Conservation (phyloP, 805 yeast species). For the Candida orba region DNA sequence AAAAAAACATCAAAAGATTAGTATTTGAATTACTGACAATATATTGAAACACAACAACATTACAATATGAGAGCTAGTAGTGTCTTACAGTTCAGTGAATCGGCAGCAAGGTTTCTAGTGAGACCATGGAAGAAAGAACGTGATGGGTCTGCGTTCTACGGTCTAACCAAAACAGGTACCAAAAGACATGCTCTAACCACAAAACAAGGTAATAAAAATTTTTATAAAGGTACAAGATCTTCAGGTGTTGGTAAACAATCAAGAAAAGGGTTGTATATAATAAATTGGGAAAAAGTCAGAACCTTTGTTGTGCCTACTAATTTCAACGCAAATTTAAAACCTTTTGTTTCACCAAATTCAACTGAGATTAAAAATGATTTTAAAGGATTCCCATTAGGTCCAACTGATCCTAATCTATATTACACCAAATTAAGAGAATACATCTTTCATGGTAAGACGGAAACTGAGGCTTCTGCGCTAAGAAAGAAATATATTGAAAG, state of each 20-base stretch:
- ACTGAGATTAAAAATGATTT: slow-evolving; percentile 65
- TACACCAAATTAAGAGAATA: slow-evolving; percentile 68
- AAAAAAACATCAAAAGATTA: too few species aligned
- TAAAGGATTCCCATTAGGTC: slow-evolving; percentile 63
- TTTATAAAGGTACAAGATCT: slow-evolving; percentile 94
- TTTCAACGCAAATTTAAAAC: slow-evolving; percentile 45
- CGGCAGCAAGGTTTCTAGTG: slow-evolving; percentile 43
- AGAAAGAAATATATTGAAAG: slow-evolving; percentile 24
- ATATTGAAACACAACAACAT: not conserved
- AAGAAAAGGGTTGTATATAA: slow-evolving; percentile 61
- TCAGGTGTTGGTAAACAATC: slow-evolving; percentile 86
- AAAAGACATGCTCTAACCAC: slow-evolving; percentile 81
- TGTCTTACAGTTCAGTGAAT: slow-evolving; percentile 38
- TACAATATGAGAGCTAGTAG: slow-evolving; percentile 41
- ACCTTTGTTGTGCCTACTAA: slow-evolving; percentile 76
- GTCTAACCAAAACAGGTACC: slow-evolving; percentile 68
- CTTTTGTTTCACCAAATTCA: slow-evolving; percentile 69
- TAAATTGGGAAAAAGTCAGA: slow-evolving; percentile 81
- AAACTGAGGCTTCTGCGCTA: slow-evolving; percentile 25
- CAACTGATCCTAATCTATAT: slow-evolving; percentile 67
- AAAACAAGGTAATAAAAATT: slow-evolving; percentile 90
- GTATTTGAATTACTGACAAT: not conserved
- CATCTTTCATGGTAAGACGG: slow-evolving; percentile 61
- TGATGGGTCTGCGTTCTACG: slow-evolving; percentile 83
- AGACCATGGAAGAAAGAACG: slow-evolving; percentile 86